A percentile compares a stretch with the other conserved stretches of the same genome.
phyloP scores from a whole-genome alignment of 305 asterid species.

The Rubia balearica region DNA sequence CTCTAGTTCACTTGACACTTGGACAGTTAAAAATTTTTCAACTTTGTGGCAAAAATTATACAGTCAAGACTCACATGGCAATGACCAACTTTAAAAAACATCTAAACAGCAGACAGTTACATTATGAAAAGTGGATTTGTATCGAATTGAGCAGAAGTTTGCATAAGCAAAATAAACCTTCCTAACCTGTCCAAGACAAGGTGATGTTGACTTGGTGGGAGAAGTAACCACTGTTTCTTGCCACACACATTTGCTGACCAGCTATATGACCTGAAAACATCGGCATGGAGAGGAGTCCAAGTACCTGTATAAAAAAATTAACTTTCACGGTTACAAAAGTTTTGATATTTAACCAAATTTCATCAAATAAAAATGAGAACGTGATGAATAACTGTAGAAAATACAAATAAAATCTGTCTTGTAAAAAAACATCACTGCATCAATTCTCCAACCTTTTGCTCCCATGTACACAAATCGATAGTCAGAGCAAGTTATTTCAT shows the following conservation, averaged over 20 bases:
- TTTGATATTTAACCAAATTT: too few species aligned
- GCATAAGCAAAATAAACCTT: not conserved
- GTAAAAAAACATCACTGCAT: conserved; percentile 19
- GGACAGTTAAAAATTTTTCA: too few species aligned
- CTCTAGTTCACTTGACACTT: not conserved
- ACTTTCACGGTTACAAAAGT: too few species aligned
- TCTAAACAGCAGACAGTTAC: not conserved
- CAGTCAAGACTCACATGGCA: too few species aligned
- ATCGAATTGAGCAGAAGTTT: not conserved
- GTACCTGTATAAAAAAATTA: too few species aligned
- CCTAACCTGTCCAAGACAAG: conserved; percentile 70
- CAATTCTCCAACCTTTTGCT: conserved; percentile 60
- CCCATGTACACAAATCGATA: conserved; percentile 98
- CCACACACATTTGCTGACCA: conserved; percentile 99
- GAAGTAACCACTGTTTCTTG: conserved; percentile 82
- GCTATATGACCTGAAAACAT: conserved; percentile 94
- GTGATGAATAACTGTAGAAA: too few species aligned
- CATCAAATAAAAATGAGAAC: too few species aligned
- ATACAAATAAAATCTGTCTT: conserved; percentile 10
- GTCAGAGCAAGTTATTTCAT: conserved; percentile 79
- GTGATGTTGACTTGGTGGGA: conserved; percentile 69
- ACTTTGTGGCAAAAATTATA: too few species aligned
- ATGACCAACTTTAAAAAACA: too few species aligned
- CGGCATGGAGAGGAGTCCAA: conserved; percentile 31
- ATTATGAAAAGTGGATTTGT: not conserved